Evolutionary conservation across 2,329 filamentous ascomycete genomes (phyloP), one percentile per base, ranked within the genome.

Genomic region (Magnaporthiopsis incrustans): DNA sequence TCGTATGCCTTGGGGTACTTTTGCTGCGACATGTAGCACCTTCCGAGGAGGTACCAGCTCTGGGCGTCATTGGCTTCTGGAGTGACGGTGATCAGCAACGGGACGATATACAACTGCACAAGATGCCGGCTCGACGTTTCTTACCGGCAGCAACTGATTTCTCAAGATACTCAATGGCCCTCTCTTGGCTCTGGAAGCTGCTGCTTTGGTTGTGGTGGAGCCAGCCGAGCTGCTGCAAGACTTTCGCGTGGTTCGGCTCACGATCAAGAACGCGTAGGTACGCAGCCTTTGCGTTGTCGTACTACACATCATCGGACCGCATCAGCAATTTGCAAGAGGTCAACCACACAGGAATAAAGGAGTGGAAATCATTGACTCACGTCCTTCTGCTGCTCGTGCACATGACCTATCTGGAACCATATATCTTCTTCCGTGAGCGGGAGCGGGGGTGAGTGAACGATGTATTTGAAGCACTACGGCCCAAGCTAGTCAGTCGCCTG

Each of bases 1-100:
- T 99, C 95, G 71, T 98, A 98, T 0, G 95, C 95, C 76, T 98
- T 98, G 72, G 94, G 94, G 71, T 98, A 98, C 76, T 98, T 98
- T 76, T 97, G 92, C 78, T 97, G 94, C 69, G 94, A 96, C 95
- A 99, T 98, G 82, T 98, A 99, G 80, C 95, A 98, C 70, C 95
- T 88, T 58, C 95, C 95, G 62, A 99, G 87, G 33, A 99, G 85
- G 77, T 99, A 99, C 95, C 95, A 99, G 78, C 94, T 98, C 78
- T 98, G 95, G 30, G 95, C 92, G 77, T 98, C 95, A 68, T 83
- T 90, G 77, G 96, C 93, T 73, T 99, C 94, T 94, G 75, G 18
- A 22, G 18, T 66, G 33, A 30, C 61, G 64, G 57, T 63, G 66
- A 71, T 79, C 64, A 77, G 72, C 64, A 50, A 44, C 12, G 38